A percentile compares a stretch with the other conserved stretches of the same genome.
Conservation (phyloP, 2,329 filamentous ascomycete genomes). For the Aspergillus fructus region DNA sequence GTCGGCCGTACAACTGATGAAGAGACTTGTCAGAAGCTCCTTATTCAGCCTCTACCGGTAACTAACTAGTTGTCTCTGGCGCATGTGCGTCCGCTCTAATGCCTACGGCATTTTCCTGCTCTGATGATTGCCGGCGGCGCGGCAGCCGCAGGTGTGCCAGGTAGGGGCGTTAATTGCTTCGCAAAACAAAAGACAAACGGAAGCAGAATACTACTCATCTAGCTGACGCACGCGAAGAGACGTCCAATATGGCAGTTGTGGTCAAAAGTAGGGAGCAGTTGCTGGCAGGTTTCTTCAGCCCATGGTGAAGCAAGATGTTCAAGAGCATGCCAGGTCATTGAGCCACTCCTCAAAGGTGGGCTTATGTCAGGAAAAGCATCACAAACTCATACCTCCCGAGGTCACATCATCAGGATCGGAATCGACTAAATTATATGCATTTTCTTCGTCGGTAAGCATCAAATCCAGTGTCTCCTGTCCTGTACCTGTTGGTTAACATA, state of each 20-base stretch:
- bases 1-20: neutral
- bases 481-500: neutral
- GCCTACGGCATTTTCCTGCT: no score
- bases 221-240: constrained; percentile 4
- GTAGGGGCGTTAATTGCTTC: constrained; percentile 39
- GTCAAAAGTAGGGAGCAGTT: constrained; percentile 3
- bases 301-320: neutral
- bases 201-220: constrained; percentile 16
- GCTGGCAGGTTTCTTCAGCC: neutral
- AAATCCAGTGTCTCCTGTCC: neutral
- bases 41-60: neutral
- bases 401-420: neutral
- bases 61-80: no score
- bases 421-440: neutral
- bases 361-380: neutral
- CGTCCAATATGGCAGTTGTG: constrained; percentile 3
- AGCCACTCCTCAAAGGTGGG: neutral
- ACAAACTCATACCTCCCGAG: neutral
- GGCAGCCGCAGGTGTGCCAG: neutral
- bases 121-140: neutral
- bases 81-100: no score
- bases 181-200: constrained; percentile 29
- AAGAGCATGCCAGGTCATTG: constrained; percentile 2
- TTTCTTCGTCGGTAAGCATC: neutral
- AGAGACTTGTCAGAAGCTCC: neutral